Conservation (phyloP, 2,329 filamentous ascomycete genomes). For the Rhexocercosporidium sp. region DNA sequence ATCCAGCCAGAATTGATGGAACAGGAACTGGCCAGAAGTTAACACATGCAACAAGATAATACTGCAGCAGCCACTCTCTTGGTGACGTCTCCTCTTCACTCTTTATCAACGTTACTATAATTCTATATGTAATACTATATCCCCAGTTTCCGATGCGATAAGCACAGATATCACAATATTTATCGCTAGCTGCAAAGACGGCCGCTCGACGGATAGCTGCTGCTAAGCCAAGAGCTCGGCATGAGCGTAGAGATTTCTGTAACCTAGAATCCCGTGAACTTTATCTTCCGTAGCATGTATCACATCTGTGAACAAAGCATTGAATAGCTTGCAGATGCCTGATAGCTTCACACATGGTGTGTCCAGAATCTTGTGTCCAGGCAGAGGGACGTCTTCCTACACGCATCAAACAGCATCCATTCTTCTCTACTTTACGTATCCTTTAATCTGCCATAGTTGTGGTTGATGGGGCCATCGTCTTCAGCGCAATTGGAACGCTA, state of each 20-base stretch:
- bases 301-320: not conserved
- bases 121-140: slow-evolving; percentile 8
- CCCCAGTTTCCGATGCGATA: slow-evolving; percentile 10
- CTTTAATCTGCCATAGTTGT: too few relatives aligned
- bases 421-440: too few relatives aligned
- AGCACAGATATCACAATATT: slow-evolving; percentile 11
- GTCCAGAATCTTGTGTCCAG: not conserved
- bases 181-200: not conserved
- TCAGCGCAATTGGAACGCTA: not conserved
- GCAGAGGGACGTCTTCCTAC: not conserved
- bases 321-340: not conserved
- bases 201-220: not conserved
- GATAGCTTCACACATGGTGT: slow-evolving; percentile 1
- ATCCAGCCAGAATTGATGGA: not conserved
- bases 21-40: slow-evolving; percentile 10
- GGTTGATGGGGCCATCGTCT: too few relatives aligned
- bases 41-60: slow-evolving; percentile 12
- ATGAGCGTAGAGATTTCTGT: not conserved
- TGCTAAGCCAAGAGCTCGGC: slow-evolving; percentile 1
- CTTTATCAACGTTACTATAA: slow-evolving; percentile 6
- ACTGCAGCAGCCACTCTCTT: slow-evolving; percentile 10
- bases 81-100: slow-evolving; percentile 1
- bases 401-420: too few relatives aligned
- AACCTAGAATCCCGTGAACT: not conserved
- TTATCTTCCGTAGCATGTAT: not conserved